Evolutionary conservation across 2,329 filamentous ascomycete genomes (phyloP).

Genomic region (Penicillium sp.): DNA sequence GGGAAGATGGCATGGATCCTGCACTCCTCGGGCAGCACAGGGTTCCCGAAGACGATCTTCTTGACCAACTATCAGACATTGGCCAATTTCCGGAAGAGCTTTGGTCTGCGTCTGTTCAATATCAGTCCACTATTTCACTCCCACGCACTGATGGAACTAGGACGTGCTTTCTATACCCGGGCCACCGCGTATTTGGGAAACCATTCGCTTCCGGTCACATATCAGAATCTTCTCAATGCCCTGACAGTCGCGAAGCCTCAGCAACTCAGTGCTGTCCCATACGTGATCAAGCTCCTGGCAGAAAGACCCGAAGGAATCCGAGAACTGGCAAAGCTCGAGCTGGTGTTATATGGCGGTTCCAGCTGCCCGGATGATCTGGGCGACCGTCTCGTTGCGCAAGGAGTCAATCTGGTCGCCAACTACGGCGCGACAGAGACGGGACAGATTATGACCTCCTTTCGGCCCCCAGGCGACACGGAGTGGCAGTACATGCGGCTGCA

Average conservation of each 20-base stretch:
- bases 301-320: conserved; percentile 56
- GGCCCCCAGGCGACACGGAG: conserved; percentile 51
- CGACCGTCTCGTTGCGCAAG: conserved; percentile 50
- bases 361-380: conserved; percentile 60
- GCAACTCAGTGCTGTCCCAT: conserved; percentile 59
- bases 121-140: conserved; percentile 59
- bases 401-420: conserved; percentile 50
- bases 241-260: conserved; percentile 23
- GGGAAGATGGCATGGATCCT: conserved; percentile 45
- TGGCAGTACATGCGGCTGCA: conserved; percentile 60
- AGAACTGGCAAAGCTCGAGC: conserved; percentile 45
- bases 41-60: conserved; percentile 61
- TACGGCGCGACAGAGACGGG: conserved; percentile 56
- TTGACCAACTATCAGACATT: conserved; percentile 53
- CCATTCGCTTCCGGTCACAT: conserved; percentile 55
- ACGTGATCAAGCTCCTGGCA: conserved; percentile 60
- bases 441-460: conserved; percentile 60
- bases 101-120: conserved; percentile 50
- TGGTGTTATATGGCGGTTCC: conserved; percentile 57
- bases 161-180: conserved; percentile 51
- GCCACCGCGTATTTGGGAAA: conserved; percentile 55
- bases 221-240: conserved; percentile 43
- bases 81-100: conserved; percentile 47
- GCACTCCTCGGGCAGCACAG: conserved; percentile 56
- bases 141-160: conserved; percentile 55